A percentile compares a stretch with the other conserved stretches of the same genome.
Conservation (phyloP, 1,284 basidiomycete genomes). For the Apiotrichum siamense region DNA sequence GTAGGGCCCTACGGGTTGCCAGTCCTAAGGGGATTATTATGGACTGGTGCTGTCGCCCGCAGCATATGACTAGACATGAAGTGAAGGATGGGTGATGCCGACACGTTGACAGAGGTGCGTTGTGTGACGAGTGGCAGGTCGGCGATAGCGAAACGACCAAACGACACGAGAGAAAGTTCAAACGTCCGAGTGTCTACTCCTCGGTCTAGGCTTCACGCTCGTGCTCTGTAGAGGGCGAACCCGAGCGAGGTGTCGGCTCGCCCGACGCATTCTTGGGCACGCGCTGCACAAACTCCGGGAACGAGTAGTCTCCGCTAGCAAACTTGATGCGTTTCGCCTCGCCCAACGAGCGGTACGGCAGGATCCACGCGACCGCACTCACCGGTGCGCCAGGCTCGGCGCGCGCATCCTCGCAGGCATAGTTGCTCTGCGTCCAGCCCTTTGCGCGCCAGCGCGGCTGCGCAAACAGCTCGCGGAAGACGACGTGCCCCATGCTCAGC, state of each 20-base stretch:
- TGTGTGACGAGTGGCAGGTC: no score
- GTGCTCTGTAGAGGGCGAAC: no score
- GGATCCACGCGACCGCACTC: slow-evolving; percentile 32
- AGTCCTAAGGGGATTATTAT: no score
- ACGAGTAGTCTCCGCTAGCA: slow-evolving; percentile 36
- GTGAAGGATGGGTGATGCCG: no score
- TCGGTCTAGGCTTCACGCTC: no score
- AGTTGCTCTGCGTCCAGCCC: slow-evolving; percentile 33
- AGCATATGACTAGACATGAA: no score
- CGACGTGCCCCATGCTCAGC: slow-evolving; percentile 68
- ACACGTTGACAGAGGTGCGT: no score
- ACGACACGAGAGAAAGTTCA: no score
- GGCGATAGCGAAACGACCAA: no score
- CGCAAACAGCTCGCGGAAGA: slow-evolving; percentile 62
- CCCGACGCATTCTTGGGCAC: background rate
- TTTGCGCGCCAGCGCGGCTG: slow-evolving; percentile 33
- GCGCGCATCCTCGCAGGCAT: slow-evolving; percentile 24
- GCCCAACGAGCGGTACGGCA: slow-evolving; percentile 39
- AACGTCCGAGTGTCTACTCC: no score
- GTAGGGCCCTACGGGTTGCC: no score
- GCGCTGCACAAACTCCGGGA: slow-evolving; percentile 23
- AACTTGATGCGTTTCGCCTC: slow-evolving; percentile 43
- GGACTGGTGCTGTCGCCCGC: no score
- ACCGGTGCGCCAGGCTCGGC: background rate
- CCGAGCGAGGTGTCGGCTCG: background rate